These are phyloP conservation scores for Intubia oerlemansii DNA, from an alignment of 2,329 filamentous ascomycete species.

Conservation along the genomic window DNA sequence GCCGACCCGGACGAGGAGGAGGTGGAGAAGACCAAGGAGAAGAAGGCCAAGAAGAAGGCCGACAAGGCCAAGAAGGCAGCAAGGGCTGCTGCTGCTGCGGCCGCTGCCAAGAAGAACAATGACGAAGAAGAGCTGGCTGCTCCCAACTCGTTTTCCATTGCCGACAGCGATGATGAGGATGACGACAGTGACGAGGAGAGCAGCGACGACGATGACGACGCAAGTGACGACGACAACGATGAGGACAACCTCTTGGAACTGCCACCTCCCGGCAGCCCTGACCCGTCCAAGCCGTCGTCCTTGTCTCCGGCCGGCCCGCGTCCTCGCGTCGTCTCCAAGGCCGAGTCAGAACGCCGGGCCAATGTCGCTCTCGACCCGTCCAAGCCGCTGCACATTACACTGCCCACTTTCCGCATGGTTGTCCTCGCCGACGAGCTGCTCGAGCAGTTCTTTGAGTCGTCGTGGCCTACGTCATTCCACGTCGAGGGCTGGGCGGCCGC, in stretches of 20 bases:
- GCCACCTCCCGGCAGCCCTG: slow-evolving; percentile 19
- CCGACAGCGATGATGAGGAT: slow-evolving; percentile 42
- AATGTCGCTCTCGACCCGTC: slow-evolving; percentile 84
- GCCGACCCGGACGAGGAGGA: slow-evolving; percentile 67
- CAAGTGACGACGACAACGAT: slow-evolving; percentile 17
- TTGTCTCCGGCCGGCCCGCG: too few relatives aligned
- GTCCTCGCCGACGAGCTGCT: slow-evolving; percentile 88
- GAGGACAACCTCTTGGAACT: slow-evolving; percentile 37
- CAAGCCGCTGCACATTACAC: slow-evolving; percentile 82
- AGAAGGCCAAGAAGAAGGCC: not conserved
- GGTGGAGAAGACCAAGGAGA: slow-evolving; percentile 7
- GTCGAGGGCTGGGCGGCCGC: slow-evolving; percentile 34
- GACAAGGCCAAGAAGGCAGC: slow-evolving; percentile 1
- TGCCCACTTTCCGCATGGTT: slow-evolving; percentile 97
- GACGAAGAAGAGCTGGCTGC: slow-evolving; percentile 14
- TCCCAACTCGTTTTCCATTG: slow-evolving; percentile 47
- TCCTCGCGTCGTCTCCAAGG: slow-evolving; percentile 27
- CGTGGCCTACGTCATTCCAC: slow-evolving; percentile 83
- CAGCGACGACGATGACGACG: slow-evolving; percentile 45
- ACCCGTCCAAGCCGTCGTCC: too few relatives aligned
- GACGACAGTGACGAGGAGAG: slow-evolving; percentile 25
- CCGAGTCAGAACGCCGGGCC: slow-evolving; percentile 44
- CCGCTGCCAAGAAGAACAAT: too few relatives aligned
- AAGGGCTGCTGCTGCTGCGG: slow-evolving; percentile 1
- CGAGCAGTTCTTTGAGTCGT: slow-evolving; percentile 93